Evolutionary conservation across 176 grass and related monocot genomes (phyloP).

Genomic region (Calamus simplicifolius): DNA sequence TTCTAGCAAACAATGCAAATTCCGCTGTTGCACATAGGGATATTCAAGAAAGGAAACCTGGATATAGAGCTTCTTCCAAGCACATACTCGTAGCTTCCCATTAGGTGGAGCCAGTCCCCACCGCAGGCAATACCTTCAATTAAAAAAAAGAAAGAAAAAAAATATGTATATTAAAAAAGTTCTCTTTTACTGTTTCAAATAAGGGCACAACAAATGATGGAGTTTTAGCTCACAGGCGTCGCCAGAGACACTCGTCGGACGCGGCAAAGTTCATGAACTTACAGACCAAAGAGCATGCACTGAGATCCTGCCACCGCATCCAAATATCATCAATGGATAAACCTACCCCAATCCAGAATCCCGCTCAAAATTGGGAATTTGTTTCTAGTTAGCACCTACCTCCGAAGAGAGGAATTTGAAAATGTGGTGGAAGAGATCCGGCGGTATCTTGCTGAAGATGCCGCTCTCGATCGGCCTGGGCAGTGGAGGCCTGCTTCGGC

Average conservation of each 20-base stretch:
- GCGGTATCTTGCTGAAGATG: conserved; percentile 49
- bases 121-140: conserved; percentile 76
- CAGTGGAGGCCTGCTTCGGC: not conserved
- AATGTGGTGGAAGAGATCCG: conserved; percentile 73
- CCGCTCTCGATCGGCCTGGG: conserved; percentile 50
- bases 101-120: conserved; percentile 55
- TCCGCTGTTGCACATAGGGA: no score
- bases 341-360: no score
- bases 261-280: conserved; percentile 69
- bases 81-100: conserved; percentile 53
- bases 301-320: conserved; percentile 45
- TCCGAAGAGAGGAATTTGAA: conserved; percentile 98
- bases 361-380: no score
- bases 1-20: no score
- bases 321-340: not conserved
- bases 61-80: conserved; percentile 98
- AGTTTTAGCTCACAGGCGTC: conserved; percentile 51
- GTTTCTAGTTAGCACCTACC: conserved; percentile 1
- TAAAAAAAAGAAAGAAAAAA: not conserved
- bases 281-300: conserved; percentile 63
- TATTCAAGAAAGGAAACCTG: conserved; percentile 27
- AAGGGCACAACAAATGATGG: not conserved
- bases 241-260: conserved; percentile 88
- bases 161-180: no score
- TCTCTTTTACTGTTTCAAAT: no score